phyloP scores from a whole-genome alignment of 768 basidiomycete species.

The Xanthoconium stramineum region DNA sequence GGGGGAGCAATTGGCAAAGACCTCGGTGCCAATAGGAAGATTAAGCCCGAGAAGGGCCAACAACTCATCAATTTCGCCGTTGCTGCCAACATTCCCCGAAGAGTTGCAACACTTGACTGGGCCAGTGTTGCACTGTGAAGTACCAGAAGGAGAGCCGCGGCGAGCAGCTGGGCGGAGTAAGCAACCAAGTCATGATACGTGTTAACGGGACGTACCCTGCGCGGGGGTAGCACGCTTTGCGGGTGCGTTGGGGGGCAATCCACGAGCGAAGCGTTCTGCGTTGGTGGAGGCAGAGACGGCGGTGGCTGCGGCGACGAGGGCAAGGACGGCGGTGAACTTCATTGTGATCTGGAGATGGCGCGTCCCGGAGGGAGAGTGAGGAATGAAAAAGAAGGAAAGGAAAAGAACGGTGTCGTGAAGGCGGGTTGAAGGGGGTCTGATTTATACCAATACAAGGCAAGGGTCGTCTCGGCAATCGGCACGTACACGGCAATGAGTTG shows the following conservation, averaged over 20 bases:
- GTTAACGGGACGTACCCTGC: conserved; percentile 26
- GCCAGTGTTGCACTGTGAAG: conserved; percentile 19
- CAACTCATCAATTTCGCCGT: background rate
- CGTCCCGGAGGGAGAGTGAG: background rate
- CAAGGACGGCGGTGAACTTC: conserved; percentile 31
- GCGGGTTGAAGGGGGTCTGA: background rate
- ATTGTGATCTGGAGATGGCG: conserved; percentile 13
- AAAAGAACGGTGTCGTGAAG: background rate
- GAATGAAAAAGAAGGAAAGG: background rate
- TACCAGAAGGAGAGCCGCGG: conserved; percentile 34
- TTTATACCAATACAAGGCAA: conserved; percentile 12
- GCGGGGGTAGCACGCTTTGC: conserved; percentile 31
- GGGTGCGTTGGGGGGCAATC: conserved; percentile 49
- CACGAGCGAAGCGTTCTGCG: conserved; percentile 51
- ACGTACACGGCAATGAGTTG: conserved; percentile 1
- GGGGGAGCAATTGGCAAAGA: conserved; percentile 35
- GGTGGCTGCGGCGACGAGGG: conserved; percentile 38
- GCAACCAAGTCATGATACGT: background rate
- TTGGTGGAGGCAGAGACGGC: conserved; percentile 47
- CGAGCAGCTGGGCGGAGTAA: conserved; percentile 33
- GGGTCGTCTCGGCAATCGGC: conserved; percentile 18
- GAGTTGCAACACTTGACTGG: conserved; percentile 19
- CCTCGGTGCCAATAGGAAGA: background rate
- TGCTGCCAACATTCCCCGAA: background rate
- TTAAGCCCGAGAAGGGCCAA: background rate